Evolutionary conservation across 139 green algal genomes (phyloP).

Genomic region (Chlorella vulgaris): DNA sequence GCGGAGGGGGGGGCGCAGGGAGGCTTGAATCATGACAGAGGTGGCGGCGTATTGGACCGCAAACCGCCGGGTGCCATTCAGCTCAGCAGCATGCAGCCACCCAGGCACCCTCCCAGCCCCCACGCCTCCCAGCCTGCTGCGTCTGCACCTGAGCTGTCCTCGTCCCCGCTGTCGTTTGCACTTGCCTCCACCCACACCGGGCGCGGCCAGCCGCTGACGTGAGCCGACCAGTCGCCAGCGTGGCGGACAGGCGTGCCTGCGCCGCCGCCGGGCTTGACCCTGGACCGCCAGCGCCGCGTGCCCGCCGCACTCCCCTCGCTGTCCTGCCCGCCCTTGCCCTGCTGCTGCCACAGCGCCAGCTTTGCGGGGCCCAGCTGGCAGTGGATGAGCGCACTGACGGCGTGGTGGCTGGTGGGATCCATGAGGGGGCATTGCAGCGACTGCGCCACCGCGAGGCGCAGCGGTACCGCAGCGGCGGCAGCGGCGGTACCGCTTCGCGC

Average conservation of each 20-base stretch:
- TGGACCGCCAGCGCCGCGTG: too few species aligned
- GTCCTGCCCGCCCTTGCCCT: not conserved
- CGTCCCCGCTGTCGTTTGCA: not conserved
- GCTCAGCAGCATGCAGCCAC: too few species aligned
- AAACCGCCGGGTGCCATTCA: too few species aligned
- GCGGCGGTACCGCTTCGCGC: not conserved
- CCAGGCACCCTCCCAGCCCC: too few species aligned
- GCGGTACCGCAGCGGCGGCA: not conserved
- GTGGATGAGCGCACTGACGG: conserved; percentile 4
- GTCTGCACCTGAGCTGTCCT: not conserved
- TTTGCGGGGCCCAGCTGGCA: not conserved
- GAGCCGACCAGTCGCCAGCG: conserved; percentile 3
- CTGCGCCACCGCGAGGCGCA: conserved; percentile 44
- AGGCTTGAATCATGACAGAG: too few species aligned
- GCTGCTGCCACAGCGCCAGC: not conserved
- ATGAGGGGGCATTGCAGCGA: conserved; percentile 50
- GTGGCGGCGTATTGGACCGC: too few species aligned
- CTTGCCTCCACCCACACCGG: conserved; percentile 17
- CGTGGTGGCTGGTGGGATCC: conserved; percentile 5
- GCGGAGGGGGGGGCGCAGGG: not conserved
- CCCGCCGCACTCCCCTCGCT: not conserved
- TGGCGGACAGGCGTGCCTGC: not conserved
- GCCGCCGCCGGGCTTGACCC: too few species aligned
- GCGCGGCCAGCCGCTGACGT: conserved; percentile 5
- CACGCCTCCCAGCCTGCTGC: too few species aligned